Conservation (phyloP, 495 filamentous ascomycete genomes). For the Glonium stellatum region DNA sequence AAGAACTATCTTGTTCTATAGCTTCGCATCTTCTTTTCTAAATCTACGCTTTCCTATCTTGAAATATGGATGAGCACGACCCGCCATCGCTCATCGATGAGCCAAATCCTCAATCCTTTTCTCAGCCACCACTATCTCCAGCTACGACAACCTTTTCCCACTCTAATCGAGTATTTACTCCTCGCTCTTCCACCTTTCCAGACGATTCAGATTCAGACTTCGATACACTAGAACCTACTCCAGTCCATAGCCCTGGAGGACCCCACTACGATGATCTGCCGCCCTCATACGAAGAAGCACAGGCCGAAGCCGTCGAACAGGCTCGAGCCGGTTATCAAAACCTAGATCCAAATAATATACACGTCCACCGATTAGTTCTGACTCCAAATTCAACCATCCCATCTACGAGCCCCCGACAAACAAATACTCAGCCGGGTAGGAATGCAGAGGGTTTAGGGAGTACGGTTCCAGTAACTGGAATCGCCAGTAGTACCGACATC, state of each 20-base stretch:
- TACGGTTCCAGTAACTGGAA: conserved; percentile 13
- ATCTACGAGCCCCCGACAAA: background rate
- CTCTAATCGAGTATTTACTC: conserved; percentile 16
- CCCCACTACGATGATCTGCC: conserved; percentile 26
- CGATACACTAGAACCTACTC: conserved; percentile 18
- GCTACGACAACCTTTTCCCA: background rate
- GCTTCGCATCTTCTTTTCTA: too few species aligned
- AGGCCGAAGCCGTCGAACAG: conserved; percentile 17
- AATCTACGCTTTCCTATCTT: too few species aligned
- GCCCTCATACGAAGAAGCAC: conserved; percentile 27
- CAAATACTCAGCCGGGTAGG: background rate
- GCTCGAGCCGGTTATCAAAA: conserved; percentile 8
- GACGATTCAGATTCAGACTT: conserved; percentile 22
- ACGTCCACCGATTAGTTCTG: conserved; percentile 18
- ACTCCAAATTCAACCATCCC: conserved; percentile 2
- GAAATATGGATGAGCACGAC: conserved; percentile 5
- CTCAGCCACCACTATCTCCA: background rate
- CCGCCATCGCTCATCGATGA: background rate
- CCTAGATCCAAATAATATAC: conserved; percentile 11
- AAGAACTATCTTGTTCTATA: too few species aligned
- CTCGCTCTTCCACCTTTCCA: conserved; percentile 22
- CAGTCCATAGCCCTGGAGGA: conserved; percentile 17
- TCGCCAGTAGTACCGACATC: conserved; percentile 6
- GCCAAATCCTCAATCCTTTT: background rate
- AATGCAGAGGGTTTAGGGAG: conserved; percentile 13